Evolutionary conservation across 352 stramenopile species (phyloP), one percentile per base, ranked within the genome.

Genomic region (Phytophthora europaea): DNA sequence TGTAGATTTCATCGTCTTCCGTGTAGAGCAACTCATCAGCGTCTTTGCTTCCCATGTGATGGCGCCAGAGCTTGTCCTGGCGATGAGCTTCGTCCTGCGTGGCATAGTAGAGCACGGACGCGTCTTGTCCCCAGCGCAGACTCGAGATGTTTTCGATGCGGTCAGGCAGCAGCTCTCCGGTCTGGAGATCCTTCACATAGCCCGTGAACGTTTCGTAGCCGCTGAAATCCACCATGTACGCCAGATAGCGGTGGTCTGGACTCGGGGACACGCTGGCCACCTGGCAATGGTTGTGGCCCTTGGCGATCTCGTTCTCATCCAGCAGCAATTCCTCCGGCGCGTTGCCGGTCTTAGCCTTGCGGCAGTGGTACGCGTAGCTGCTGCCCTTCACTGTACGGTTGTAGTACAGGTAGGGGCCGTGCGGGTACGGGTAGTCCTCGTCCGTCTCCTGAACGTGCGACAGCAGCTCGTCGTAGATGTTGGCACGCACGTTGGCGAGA

Each of bases 1-100:
- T 98, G 78, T 94, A 99, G 18, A 98, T 80, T 70, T 98, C 91
- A 84, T 99, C 97, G 18, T 88, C 73, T 80, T 99, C 97, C 58
- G 94, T 95, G 80, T 98, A 98, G 0, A 99, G 72, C 53, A 99
- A 83, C 67, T 98, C 82, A 78, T 99, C 94, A 16, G 74, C 65
- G 7, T 76, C 65, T 61, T 80, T 72, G 63, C 56, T 80, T 65
- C 94, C 93, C 40, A 99, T 76, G 31, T 84, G 80, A 77, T 99
- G 90, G 59, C 90, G 82, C 87, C 95, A 99, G 18, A 99, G 65
- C 71, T 98, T 97, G 87, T 99, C 89, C 36, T 98, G 93, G 6
- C 97, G 94, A 64, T 99, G 90, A 2, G 90, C 88, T 40, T 97
- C 90, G 69, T 98, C 94, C 70, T 97, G 83, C 33, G 92, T 98